These are phyloP conservation scores for Adiantum capillusveneris DNA, from an alignment of 75 land plant species.

Conservation along the genomic window DNA sequence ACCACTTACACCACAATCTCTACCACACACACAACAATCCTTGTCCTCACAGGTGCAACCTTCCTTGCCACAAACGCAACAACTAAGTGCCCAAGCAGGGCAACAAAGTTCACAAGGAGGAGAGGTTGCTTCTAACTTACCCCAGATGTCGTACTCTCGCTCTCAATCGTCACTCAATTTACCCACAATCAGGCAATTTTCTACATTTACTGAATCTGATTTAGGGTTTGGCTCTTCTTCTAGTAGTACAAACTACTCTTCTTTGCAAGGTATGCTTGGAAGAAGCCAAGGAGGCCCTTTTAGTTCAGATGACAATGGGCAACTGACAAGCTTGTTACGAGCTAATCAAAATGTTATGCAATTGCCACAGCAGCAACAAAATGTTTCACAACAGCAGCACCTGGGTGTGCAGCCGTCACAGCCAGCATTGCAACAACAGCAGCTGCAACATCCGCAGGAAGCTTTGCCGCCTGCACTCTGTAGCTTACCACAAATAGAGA, in stretches of 20 bases:
- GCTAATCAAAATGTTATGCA: slow-evolving; percentile 37
- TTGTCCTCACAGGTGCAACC: too few relatives aligned
- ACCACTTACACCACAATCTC: too few relatives aligned
- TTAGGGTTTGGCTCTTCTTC: slow-evolving; percentile 14
- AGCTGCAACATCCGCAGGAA: slow-evolving; percentile 16
- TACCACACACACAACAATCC: too few relatives aligned
- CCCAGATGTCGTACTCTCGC: slow-evolving; percentile 14
- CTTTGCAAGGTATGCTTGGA: slow-evolving; percentile 17
- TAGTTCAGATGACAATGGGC: slow-evolving; percentile 3
- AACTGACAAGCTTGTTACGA: slow-evolving; percentile 19
- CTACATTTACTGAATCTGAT: slow-evolving; percentile 16
- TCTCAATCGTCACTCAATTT: slow-evolving; percentile 13
- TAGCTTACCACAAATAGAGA: neutral
- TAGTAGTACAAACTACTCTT: slow-evolving; percentile 2
- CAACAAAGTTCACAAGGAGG: neutral
- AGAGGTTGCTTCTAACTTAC: slow-evolving; percentile 10
- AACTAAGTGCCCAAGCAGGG: neutral
- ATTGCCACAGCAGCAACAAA: slow-evolving; percentile 25
- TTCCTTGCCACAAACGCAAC: too few relatives aligned
- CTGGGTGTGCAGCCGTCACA: slow-evolving; percentile 5
- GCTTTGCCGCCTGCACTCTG: neutral
- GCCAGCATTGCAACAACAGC: slow-evolving; percentile 16
- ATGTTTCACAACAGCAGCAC: slow-evolving; percentile 16
- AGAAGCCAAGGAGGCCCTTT: slow-evolving; percentile 6
- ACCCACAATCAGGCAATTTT: slow-evolving; percentile 1